phyloP scores from a whole-genome alignment of 208 protist species.

The Crithidia sp. region DNA sequence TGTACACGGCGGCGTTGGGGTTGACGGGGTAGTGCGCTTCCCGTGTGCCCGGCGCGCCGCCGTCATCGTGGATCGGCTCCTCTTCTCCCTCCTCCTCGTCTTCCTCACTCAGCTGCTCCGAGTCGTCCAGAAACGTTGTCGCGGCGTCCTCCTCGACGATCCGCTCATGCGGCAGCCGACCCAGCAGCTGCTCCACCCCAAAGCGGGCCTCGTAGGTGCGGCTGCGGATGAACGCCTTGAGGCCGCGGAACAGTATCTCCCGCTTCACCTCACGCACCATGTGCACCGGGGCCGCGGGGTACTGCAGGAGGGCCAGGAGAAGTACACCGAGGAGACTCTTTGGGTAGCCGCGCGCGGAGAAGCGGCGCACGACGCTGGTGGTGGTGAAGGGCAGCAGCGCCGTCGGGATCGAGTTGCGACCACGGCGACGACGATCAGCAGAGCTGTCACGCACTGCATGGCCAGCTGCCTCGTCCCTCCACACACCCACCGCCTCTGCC shows the following conservation, averaged over 20 bases:
- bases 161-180: conserved; percentile 19
- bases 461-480: not conserved
- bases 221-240: conserved; percentile 41
- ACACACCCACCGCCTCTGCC: not conserved
- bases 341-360: conserved; percentile 43
- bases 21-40: not conserved
- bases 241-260: conserved; percentile 47
- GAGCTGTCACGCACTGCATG: not conserved
- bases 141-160: conserved; percentile 12
- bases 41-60: too few species aligned
- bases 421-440: not conserved
- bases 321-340: conserved; percentile 52
- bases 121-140: conserved; percentile 3
- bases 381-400: conserved; percentile 24
- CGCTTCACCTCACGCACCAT: conserved; percentile 53
- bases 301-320: conserved; percentile 42
- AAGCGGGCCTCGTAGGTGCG: conserved; percentile 46
- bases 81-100: conserved; percentile 3
- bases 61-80: not conserved
- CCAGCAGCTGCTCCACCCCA: conserved; percentile 32
- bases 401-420: not conserved
- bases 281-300: conserved; percentile 38
- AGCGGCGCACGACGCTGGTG: conserved; percentile 41
- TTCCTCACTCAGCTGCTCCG: not conserved
- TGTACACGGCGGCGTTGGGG: not conserved